Conservation (phyloP, 345 rosid species). For the Arabidopsis arenosa region DNA sequence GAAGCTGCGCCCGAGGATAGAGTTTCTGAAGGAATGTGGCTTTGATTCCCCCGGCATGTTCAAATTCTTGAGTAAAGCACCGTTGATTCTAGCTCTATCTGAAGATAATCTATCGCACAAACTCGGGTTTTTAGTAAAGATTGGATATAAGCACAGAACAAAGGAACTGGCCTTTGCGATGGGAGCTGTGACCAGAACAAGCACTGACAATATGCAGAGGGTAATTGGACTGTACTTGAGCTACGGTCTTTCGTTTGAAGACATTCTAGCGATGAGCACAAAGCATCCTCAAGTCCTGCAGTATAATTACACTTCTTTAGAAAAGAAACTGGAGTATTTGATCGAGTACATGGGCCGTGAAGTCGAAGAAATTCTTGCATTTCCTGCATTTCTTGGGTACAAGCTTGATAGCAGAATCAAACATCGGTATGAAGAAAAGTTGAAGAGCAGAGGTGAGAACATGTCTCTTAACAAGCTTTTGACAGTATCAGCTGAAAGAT, state of each 20-base stretch:
- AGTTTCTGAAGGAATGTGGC: slow-evolving; percentile 73
- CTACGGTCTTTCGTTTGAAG: slow-evolving; percentile 61
- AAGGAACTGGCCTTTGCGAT: slow-evolving; percentile 67
- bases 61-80: slow-evolving; percentile 79
- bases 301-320: slow-evolving; percentile 59
- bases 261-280: slow-evolving; percentile 71
- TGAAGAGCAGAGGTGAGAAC: slow-evolving; percentile 58
- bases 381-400: slow-evolving; percentile 87
- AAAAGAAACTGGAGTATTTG: slow-evolving; percentile 78
- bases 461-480: slow-evolving; percentile 77
- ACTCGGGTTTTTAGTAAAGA: slow-evolving; percentile 72
- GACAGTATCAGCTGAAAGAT: slow-evolving; percentile 63
- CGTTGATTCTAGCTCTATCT: slow-evolving; percentile 69
- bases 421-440: slow-evolving; percentile 67
- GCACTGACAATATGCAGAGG: slow-evolving; percentile 76
- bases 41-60: slow-evolving; percentile 63
- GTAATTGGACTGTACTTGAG: slow-evolving; percentile 68
- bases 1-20: slow-evolving; percentile 66
- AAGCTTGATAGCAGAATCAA: slow-evolving; percentile 82
- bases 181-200: slow-evolving; percentile 81
- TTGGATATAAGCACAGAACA: slow-evolving; percentile 62
- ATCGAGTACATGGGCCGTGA: slow-evolving; percentile 76
- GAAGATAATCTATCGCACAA: slow-evolving; percentile 61
- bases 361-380: slow-evolving; percentile 68
- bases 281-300: slow-evolving; percentile 83